These are phyloP conservation scores for Cercospora sojina DNA, from an alignment of 2,329 filamentous ascomycete genomes.

Conservation along the genomic window DNA sequence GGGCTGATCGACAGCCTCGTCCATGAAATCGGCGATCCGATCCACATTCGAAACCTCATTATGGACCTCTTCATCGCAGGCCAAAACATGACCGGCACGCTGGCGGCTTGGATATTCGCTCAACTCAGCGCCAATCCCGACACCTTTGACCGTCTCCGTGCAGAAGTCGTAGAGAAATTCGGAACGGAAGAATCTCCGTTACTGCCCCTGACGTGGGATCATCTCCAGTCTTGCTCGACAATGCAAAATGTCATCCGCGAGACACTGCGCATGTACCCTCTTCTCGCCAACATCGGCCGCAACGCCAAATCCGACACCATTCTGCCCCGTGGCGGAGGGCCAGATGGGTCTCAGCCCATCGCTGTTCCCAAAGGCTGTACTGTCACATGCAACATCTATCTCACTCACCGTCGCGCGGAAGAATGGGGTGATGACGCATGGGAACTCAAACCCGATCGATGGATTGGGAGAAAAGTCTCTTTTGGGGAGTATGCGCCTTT, in stretches of 20 bases:
- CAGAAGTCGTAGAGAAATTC: constrained; percentile 27
- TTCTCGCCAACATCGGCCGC: constrained; percentile 49
- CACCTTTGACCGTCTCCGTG: constrained; percentile 30
- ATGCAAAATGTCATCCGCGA: constrained; percentile 49
- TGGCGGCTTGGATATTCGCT: constrained; percentile 44
- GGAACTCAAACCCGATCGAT: constrained; percentile 43
- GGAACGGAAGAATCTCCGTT: constrained; percentile 38
- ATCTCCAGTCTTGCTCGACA: constrained; percentile 29
- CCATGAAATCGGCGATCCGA: constrained; percentile 43
- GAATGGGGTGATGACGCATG: constrained; percentile 49
- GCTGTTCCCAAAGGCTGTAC: constrained; percentile 43
- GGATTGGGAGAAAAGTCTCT: constrained; percentile 26
- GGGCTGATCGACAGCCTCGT: constrained; percentile 47
- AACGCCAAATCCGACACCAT: constrained; percentile 47
- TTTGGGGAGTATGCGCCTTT: constrained; percentile 24
- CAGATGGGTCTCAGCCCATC: constrained; percentile 44
- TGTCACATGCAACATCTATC: constrained; percentile 46
- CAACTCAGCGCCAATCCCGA: constrained; percentile 31
- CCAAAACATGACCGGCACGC: constrained; percentile 57
- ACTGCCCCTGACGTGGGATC: constrained; percentile 23
- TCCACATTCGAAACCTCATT: constrained; percentile 43
- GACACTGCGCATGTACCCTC: constrained; percentile 46
- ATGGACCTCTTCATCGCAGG: constrained; percentile 53
- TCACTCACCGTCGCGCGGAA: constrained; percentile 51
- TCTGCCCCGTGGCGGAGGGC: constrained; percentile 47